Base-by-base conservation (phyloP, 2,329 filamentous ascomycete genomes). In the Emmonsiellopsis sp. region DNA sequence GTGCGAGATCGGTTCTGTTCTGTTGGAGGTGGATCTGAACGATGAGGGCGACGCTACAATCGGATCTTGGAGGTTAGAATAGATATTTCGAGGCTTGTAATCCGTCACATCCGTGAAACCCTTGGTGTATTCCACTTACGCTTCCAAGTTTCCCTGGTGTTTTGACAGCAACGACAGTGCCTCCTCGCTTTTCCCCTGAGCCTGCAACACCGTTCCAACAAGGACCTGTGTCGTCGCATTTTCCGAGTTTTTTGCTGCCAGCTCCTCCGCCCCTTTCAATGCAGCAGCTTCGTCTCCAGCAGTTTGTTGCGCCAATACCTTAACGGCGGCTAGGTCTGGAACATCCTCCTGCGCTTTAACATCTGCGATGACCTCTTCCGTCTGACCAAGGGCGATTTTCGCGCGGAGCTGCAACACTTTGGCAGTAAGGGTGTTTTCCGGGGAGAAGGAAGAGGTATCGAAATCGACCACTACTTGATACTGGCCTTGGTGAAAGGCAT, bases 11-110 rank as follows among this genome's bases (percentile, higher is more conserved):
- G 63, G 86, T 86, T 61, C 92, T 83, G 76, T 96, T 96, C 68
- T 95, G 89, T 62, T 88, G 81, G 8, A 97, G 83, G 66, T 96
- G 86, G 62, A 97, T 94, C 70, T 98, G 92, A 32, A 91, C 84
- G 59, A 93, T 91, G 57, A 97, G 75, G 44, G 91, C 86, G 51
- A 96, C 89, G 52, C 89, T 73, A 41, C 49, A 51, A 46, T 13
- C n/a, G n/a, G 34, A 52, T 9, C 11, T 9, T 20, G 11, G 11
- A 31, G 31, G 20, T 26, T 26, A 26, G 20, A 26, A 26, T 3
- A 26, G 20, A 26, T 26, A 26, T 26, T 26, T 26, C 20, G 20
- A 26, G 20, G 20, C 20, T 26, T 26, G 20, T 26, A 26, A 26
- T 26, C 42, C 11, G 11, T 13, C 7, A 9, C 16, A 26, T 46